Evolutionary conservation across 2,329 filamentous ascomycete species (phyloP).

Genomic region (Tolypocladium capitatum): DNA sequence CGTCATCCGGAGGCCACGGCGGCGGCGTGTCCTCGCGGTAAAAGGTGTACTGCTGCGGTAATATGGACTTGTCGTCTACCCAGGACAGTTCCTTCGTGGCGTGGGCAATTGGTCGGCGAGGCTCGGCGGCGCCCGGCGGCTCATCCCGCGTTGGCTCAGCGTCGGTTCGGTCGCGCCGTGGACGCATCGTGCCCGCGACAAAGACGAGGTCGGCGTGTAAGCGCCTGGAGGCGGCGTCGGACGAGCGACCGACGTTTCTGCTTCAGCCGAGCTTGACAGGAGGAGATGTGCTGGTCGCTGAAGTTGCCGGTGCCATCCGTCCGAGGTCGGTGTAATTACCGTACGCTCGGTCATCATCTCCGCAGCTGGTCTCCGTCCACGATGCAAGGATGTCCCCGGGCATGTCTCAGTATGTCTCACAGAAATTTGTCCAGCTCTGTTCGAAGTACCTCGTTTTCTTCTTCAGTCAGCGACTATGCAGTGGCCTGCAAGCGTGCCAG

Average conservation of each 20-base stretch:
- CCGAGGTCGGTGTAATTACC: too few relatives aligned
- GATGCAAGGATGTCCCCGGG: too few relatives aligned
- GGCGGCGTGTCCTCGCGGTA: slow-evolving; percentile 27
- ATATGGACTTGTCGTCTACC: neutral
- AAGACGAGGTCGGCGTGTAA: neutral
- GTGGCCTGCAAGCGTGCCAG: too few relatives aligned
- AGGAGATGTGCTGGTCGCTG: neutral
- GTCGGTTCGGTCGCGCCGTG: neutral
- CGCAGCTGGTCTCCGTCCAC: too few relatives aligned
- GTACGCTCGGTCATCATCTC: too few relatives aligned
- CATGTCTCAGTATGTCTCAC: too few relatives aligned
- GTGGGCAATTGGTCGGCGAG: neutral
- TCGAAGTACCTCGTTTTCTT: too few relatives aligned
- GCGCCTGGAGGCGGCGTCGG: too few relatives aligned
- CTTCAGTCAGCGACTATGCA: too few relatives aligned
- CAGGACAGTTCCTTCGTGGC: neutral
- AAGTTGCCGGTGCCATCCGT: neutral
- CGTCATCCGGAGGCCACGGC: slow-evolving; percentile 15
- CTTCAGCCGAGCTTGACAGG: neutral
- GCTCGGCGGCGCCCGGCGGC: neutral
- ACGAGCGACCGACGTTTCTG: neutral
- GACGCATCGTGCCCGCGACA: neutral
- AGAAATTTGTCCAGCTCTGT: too few relatives aligned
- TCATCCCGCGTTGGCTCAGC: neutral
- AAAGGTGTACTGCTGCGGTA: slow-evolving; percentile 20